Conservation (phyloP, 257 asterid species). For the Ajuga chamaepitys region DNA sequence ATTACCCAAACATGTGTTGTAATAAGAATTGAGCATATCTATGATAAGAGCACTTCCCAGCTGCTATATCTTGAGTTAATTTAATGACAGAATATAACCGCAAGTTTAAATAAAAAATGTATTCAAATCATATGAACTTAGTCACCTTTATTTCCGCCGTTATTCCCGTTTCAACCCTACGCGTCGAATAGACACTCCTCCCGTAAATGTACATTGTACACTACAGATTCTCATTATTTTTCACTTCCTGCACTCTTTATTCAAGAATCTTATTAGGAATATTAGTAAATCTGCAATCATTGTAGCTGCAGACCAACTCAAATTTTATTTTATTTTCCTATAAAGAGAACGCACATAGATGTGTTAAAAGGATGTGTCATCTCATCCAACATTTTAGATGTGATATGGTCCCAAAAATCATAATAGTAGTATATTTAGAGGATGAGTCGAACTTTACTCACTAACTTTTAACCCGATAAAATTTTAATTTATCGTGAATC, state of each 20-base stretch:
- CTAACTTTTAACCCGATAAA: no score
- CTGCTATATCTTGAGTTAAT: slow-evolving; percentile 37
- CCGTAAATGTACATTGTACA: background rate
- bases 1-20: background rate
- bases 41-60: slow-evolving; percentile 20
- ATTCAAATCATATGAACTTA: slow-evolving; percentile 46
- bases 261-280: no score
- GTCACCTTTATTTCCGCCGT: slow-evolving; percentile 25
- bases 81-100: background rate
- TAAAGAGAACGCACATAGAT: no score
- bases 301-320: no score
- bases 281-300: no score
- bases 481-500: no score
- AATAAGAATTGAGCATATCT: slow-evolving; percentile 9
- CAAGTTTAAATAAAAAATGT: background rate
- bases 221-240: background rate
- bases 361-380: no score
- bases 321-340: no score
- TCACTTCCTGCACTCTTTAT: background rate
- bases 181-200: background rate
- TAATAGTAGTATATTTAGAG: no score
- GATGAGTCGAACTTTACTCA: no score
- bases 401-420: no score
- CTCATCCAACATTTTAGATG: no score
- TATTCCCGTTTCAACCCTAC: slow-evolving; percentile 13